Percentiles rank a stretch among this genome's conserved stretches.
These are phyloP conservation scores for Medicago truncatula DNA, from an alignment of 306 rosid genomes.

Conservation along the genomic window MtrunA17r5.0-ANR NC_053045.1:15507001-15507500, in stretches of 20 bases:
- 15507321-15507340: constrained; percentile 65
- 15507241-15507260: constrained; percentile 63
- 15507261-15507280: constrained; percentile 91
- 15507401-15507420: constrained; percentile 64
- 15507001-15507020: constrained; percentile 70
- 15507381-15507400: constrained; percentile 87
- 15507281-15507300: constrained; percentile 79
- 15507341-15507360: constrained; percentile 67
- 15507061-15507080: constrained; percentile 85
- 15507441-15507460: constrained; percentile 67
- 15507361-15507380: constrained; percentile 73
- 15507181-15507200: constrained; percentile 63
- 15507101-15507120: constrained; percentile 65
- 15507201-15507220: constrained; percentile 64
- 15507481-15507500: constrained; percentile 68
- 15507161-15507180: constrained; percentile 77
- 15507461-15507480: constrained; percentile 71
- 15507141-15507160: constrained; percentile 63
- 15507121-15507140: constrained; percentile 83
- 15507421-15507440: constrained; percentile 53
- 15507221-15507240: constrained; percentile 71
- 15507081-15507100: constrained; percentile 87
- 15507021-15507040: constrained; percentile 68
- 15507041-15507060: constrained; percentile 67
- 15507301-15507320: constrained; percentile 58